Evolutionary conservation across 2,329 filamentous ascomycete species (phyloP).

Genomic region (Bisporella sp.): DNA sequence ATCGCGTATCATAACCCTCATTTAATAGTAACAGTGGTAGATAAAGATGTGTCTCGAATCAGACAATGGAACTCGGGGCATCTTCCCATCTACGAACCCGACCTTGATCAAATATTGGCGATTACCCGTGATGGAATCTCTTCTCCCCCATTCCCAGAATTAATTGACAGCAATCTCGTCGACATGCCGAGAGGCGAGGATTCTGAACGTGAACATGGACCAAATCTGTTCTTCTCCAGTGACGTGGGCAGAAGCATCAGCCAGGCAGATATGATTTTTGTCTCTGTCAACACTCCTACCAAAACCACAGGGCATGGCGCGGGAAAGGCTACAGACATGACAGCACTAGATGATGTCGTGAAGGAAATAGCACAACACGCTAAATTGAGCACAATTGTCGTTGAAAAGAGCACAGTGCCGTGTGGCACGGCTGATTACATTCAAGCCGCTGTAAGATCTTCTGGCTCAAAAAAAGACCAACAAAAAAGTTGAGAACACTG

Average conservation of each 20-base stretch:
- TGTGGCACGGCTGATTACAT: slow-evolving; percentile 67
- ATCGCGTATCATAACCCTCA: slow-evolving; percentile 67
- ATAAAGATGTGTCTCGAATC: slow-evolving; percentile 59
- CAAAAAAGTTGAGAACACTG: neutral
- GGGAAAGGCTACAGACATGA: slow-evolving; percentile 66
- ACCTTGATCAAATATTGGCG: slow-evolving; percentile 60
- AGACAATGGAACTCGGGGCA: slow-evolving; percentile 66
- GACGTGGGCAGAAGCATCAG: slow-evolving; percentile 54
- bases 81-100: slow-evolving; percentile 71
- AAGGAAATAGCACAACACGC: slow-evolving; percentile 61
- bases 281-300: slow-evolving; percentile 75
- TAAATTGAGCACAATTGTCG: slow-evolving; percentile 62
- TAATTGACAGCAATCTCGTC: slow-evolving; percentile 17
- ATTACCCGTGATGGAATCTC: slow-evolving; percentile 53
- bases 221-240: slow-evolving; percentile 70
- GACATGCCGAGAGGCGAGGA: neutral
- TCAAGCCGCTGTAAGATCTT: slow-evolving; percentile 51
- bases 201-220: slow-evolving; percentile 32
- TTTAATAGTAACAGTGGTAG: slow-evolving; percentile 68
- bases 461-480: neutral
- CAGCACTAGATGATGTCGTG: slow-evolving; percentile 63
- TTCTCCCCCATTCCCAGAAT: slow-evolving; percentile 22
- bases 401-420: slow-evolving; percentile 78
- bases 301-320: slow-evolving; percentile 64
- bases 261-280: slow-evolving; percentile 66